Conservation (phyloP, 805 yeast genomes). For the Saccharomycopsis sp. region DNA sequence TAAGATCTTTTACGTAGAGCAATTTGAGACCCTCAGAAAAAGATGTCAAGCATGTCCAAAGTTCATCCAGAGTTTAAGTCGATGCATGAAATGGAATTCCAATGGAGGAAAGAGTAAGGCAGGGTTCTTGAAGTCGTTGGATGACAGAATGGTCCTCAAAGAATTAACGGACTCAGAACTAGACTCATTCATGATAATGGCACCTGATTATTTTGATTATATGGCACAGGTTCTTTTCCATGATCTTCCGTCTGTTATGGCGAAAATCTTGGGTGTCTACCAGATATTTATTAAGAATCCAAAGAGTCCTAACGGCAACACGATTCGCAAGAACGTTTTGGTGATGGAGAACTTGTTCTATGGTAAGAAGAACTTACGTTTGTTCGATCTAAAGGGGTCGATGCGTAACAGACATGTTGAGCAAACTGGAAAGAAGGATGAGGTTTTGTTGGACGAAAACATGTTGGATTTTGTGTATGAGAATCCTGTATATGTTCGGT, state of each 20-base stretch:
- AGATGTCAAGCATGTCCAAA: conserved; percentile 66
- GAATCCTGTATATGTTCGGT: conserved; percentile 89
- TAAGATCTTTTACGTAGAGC: conserved; percentile 91
- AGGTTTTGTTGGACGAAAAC: conserved; percentile 90
- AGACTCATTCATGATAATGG: conserved; percentile 90
- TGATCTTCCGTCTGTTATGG: conserved; percentile 89
- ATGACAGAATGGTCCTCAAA: conserved; percentile 82
- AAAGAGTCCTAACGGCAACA: conserved; percentile 53
- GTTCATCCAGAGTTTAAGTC: conserved; percentile 81
- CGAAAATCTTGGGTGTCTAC: conserved; percentile 92
- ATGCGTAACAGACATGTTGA: conserved; percentile 96
- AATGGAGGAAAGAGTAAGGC: conserved; percentile 97
- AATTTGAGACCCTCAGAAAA: conserved; percentile 87
- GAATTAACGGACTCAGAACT: conserved; percentile 83
- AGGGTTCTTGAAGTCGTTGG: conserved; percentile 84
- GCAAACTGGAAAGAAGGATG: conserved; percentile 93
- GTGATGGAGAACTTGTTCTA: conserved; percentile 95
- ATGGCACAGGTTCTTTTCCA: conserved; percentile 94
- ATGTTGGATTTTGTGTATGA: conserved; percentile 98
- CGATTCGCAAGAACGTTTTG: conserved; percentile 76
- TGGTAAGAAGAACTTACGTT: conserved; percentile 70
- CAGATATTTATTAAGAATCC: conserved; percentile 85
- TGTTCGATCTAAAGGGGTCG: conserved; percentile 94
- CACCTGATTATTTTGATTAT: conserved; percentile 94
- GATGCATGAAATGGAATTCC: conserved; percentile 95